Base-by-base conservation (phyloP, 192 early-diverging fungal genomes). In the Backusella tuberculispora region DNA sequence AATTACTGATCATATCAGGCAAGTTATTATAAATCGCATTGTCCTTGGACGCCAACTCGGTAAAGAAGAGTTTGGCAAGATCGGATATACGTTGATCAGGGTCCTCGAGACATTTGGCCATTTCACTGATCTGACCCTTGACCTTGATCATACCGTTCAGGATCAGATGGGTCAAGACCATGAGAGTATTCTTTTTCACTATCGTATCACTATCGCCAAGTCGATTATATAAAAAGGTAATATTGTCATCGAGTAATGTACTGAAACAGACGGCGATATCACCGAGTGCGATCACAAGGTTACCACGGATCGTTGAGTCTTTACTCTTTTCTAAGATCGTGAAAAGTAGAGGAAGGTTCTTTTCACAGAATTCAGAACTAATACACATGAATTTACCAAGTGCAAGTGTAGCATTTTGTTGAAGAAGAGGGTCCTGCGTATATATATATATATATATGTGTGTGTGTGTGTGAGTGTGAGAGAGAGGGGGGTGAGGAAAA, bases 101-200 rank as follows among this genome's bases (percentile, higher is more conserved):
- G 78, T 96, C 94, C 75, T 96, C 95, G 7, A 99, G 84, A 64
- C 96, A 99, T 78, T 97, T 99, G 1, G 97, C 97, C 94, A 99
- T 98, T 81, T 98, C 97, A 76, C 94, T 93, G 56, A 99, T 86
- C 76, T 99, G 97, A 10, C 97, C 98, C 80, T 98, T 99, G 44
- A 97, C 97, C 78, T 99, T 99, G 80, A 99, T 92, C 97, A 98
- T 98, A 26, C 97, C 97, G 80, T 99, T 99, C 56, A 99, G 85
- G 50, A 99, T 96, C 82, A 99, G 83, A 78, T 98, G 96, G 0
- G 97, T 97, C 47, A 99, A 81, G 13, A 99, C 98, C 98, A 99
- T 99, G 47, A 99, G 90, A 48, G 96, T 91, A 79, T 97, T 99
- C 83, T 97, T 97, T 80, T 97, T 96, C 43, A 98, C 96, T 9